Conservation (phyloP, 1,139 yeast species). For the Scheffersomyces quercinus region DNA sequence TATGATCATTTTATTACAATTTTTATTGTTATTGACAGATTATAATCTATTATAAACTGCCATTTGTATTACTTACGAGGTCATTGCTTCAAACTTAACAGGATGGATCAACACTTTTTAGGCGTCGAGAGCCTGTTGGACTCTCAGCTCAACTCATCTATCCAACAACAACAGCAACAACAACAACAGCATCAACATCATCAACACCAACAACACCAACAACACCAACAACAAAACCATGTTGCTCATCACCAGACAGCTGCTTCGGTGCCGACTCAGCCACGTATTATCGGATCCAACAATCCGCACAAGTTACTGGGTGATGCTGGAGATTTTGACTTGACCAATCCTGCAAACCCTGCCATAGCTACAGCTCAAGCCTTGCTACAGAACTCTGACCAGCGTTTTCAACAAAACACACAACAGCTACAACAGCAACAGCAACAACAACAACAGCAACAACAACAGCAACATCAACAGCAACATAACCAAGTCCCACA, state of each 20-base stretch:
- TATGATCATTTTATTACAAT: too few relatives aligned
- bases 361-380: slow-evolving; percentile 22
- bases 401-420: slow-evolving; percentile 1
- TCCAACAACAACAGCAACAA: slow-evolving; percentile 8
- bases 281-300: neutral
- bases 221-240: slow-evolving; percentile 2
- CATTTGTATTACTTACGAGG: neutral
- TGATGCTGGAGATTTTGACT: slow-evolving; percentile 12
- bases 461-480: slow-evolving; percentile 11
- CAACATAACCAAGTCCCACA: slow-evolving; percentile 4
- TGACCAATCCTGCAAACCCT: slow-evolving; percentile 20
- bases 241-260: neutral
- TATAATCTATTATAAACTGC: too few relatives aligned
- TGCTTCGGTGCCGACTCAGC: neutral
- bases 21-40: too few relatives aligned
- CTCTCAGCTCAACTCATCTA: slow-evolving; percentile 13
- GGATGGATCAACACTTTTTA: slow-evolving; percentile 8
- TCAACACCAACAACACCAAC: slow-evolving; percentile 1
- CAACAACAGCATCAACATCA: slow-evolving; percentile 9
- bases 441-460: slow-evolving; percentile 2
- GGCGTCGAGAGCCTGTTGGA: slow-evolving; percentile 9
- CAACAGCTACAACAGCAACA: neutral
- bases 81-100: neutral
- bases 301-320: slow-evolving; percentile 1
- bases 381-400: slow-evolving; percentile 11